phyloP scores from a whole-genome alignment of 768 basidiomycete species.

The Boletales sp. region DNA sequence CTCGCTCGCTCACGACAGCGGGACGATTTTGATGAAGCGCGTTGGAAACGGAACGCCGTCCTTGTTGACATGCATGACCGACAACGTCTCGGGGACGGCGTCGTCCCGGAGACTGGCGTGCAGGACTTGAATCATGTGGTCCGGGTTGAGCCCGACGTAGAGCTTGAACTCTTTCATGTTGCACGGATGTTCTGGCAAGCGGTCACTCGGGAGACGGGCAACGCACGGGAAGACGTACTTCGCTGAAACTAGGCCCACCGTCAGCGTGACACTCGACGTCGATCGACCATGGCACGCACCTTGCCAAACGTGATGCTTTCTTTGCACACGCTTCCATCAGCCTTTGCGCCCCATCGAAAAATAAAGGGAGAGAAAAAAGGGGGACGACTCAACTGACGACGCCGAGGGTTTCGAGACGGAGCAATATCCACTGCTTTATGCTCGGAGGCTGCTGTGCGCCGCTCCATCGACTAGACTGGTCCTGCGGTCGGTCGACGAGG shows the following conservation, averaged over 20 bases:
- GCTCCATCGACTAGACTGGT: constrained; percentile 74
- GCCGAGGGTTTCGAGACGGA: constrained; percentile 55
- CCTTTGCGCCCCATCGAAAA: too few relatives aligned
- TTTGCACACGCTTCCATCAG: constrained; percentile 21
- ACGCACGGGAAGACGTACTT: constrained; percentile 17
- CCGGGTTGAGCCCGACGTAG: constrained; percentile 58
- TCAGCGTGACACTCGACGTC: background rate
- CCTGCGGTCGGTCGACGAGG: constrained; percentile 55
- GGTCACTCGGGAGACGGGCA: constrained; percentile 1
- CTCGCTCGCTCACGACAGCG: constrained; percentile 56
- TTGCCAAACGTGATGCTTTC: constrained; percentile 81
- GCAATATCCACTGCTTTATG: constrained; percentile 66
- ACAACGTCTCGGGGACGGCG: constrained; percentile 57
- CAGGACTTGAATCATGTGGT: constrained; percentile 67
- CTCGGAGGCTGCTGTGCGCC: constrained; percentile 55
- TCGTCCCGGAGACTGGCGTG: constrained; percentile 67
- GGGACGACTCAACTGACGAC: constrained; percentile 58
- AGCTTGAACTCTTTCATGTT: constrained; percentile 70
- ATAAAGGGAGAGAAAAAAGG: background rate
- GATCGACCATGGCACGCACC: constrained; percentile 35
- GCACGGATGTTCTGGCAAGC: constrained; percentile 69
- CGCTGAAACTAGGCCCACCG: constrained; percentile 18
- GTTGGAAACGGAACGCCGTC: constrained; percentile 59
- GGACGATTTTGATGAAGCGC: constrained; percentile 70
- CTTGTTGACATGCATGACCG: constrained; percentile 51